phyloP scores from a whole-genome alignment of 805 yeast genomes.

The Dipodascopsis uninucleata region DNA sequence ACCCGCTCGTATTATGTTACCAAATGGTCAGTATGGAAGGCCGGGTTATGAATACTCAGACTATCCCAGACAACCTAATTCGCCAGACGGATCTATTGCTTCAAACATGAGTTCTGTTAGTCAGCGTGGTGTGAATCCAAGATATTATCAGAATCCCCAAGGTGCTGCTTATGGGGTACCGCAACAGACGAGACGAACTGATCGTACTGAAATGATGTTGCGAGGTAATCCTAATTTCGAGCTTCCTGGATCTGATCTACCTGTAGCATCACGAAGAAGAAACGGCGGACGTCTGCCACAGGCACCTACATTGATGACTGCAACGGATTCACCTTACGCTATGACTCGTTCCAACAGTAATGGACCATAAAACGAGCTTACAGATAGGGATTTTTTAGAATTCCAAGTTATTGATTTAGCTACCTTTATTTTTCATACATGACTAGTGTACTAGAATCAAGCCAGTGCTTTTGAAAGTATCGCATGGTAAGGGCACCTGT shows the following conservation, averaged over 20 bases:
- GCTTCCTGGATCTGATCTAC: slow-evolving; percentile 20
- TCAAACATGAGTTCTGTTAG: slow-evolving; percentile 34
- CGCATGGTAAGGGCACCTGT: no score
- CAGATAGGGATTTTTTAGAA: no score
- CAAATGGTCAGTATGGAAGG: slow-evolving; percentile 32
- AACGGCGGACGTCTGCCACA: slow-evolving; percentile 6
- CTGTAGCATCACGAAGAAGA: no score
- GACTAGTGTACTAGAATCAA: no score
- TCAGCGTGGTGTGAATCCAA: slow-evolving; percentile 33
- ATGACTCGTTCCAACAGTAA: no score
- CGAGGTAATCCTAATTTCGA: slow-evolving; percentile 50
- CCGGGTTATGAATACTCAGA: no score
- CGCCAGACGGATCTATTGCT: slow-evolving; percentile 37
- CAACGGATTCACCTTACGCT: slow-evolving; percentile 21
- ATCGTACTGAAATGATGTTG: slow-evolving; percentile 42
- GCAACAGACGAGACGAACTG: slow-evolving; percentile 2
- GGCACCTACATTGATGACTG: slow-evolving; percentile 14
- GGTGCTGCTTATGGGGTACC: slow-evolving; percentile 1
- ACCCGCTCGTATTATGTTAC: no score
- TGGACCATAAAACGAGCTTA: no score
- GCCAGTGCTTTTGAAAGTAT: no score
- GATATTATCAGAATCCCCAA: slow-evolving; percentile 21
- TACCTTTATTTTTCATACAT: no score
- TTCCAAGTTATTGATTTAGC: no score
- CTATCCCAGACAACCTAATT: slow-evolving; percentile 35